These are phyloP conservation scores for Monosporascus sp. DNA, from an alignment of 2,329 filamentous ascomycete species.

Conservation along the genomic window DNA sequence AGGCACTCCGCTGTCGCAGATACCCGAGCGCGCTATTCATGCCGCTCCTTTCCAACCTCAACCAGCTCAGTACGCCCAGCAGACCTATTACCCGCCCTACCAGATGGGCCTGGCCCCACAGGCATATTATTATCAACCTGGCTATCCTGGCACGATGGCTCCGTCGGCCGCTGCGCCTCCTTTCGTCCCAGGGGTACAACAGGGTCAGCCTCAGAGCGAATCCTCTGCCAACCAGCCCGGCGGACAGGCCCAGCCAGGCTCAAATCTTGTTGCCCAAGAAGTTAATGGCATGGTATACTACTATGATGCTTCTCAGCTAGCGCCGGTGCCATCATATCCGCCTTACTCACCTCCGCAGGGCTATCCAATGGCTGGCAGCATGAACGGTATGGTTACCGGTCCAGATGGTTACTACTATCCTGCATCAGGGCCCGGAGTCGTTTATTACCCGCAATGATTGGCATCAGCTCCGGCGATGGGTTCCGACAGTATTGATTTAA, in stretches of 20 bases:
- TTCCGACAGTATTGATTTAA: not conserved
- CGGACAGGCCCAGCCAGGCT: conserved; percentile 50
- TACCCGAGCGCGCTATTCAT: conserved; percentile 87
- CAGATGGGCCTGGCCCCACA: conserved; percentile 54
- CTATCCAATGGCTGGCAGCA: conserved; percentile 51
- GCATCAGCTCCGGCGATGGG: not conserved
- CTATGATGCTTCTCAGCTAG: conserved; percentile 73
- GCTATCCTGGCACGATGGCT: conserved; percentile 29
- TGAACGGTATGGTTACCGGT: conserved; percentile 76
- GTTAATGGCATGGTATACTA: conserved; percentile 96
- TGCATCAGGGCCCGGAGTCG: conserved; percentile 48
- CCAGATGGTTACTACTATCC: conserved; percentile 68
- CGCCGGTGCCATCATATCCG: conserved; percentile 46
- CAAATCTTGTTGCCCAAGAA: conserved; percentile 71
- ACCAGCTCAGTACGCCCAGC: conserved; percentile 48
- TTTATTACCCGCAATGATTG: conserved; percentile 55
- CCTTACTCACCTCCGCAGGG: conserved; percentile 43
- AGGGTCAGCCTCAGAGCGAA: conserved; percentile 35
- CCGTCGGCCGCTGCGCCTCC: conserved; percentile 42
- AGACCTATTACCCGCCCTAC: conserved; percentile 56
- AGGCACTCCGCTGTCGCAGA: conserved; percentile 82
- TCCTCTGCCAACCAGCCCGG: conserved; percentile 27
- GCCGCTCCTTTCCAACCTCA: conserved; percentile 84
- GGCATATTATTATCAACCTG: conserved; percentile 62
- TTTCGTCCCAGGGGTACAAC: conserved; percentile 50